Evolutionary conservation across 306 rosid genomes (phyloP), one percentile per base, ranked within the genome.

Genomic region (Ammopiptanthus mongolicus): DNA sequence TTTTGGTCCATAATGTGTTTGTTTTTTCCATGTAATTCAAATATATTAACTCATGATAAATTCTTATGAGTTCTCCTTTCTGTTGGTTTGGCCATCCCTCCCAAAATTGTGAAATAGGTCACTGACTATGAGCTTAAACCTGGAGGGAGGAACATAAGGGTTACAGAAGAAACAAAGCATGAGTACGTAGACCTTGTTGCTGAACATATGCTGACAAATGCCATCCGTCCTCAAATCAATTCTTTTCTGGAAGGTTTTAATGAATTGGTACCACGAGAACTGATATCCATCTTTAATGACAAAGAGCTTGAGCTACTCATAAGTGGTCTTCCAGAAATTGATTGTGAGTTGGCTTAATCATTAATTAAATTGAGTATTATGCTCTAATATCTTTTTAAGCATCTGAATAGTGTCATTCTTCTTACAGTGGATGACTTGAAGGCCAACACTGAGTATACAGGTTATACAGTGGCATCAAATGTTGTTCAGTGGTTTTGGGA

Each of bases 401-500:
- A 48, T 61, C 56, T 75, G 75, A 81, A 66, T 82, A 37, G 70
- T 80, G 77, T 28, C 53, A 56, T 85, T 85, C 57, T 74, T 73
- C 73, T 86, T 78, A 39, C 83, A 96, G 99, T 96, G 96, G 98
- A 92, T 63, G 99, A 96, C 83, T 84, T 96, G 94, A 92, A 87
- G 83, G 96, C 86, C 74, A 96, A 92, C 73, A 52, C 98, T 0
- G 98, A 90, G 90, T 96, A 96, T 74, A 89, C 97, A 9, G 99
- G 94, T 71, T 96, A 92, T 73, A 90, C 97, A 15, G 96, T 88
- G 67, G 98, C 97, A 82, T 90, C 99, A 42, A 83, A 82, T 84
- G 96, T 90, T 78, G 91, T 92, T 77, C 92, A 90, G 73, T 96
- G 98, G 99, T 96, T 96, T 84, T 96, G 99, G 99, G 99, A 92